A percentile compares a stretch with the other conserved stretches of the same genome.
These are phyloP conservation scores for Botrytis pseudocinerea DNA, from an alignment of 2,329 filamentous ascomycete species.

Conservation along the genomic window DNA sequence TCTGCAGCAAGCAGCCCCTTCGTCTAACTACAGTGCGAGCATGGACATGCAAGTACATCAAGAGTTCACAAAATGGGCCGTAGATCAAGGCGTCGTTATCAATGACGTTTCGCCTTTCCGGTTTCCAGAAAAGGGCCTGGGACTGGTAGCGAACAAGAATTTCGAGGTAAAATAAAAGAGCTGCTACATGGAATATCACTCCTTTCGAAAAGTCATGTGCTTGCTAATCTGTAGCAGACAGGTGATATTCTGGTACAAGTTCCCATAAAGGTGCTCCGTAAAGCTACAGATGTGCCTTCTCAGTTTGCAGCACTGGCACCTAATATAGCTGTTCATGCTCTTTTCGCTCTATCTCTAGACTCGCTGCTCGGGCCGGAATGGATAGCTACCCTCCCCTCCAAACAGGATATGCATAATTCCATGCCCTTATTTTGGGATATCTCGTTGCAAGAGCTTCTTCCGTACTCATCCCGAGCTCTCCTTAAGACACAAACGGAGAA, in stretches of 20 bases:
- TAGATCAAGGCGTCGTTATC: conserved; percentile 62
- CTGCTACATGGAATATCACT: not conserved
- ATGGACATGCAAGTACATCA: conserved; percentile 42
- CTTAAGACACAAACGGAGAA: conserved; percentile 57
- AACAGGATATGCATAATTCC: conserved; percentile 56
- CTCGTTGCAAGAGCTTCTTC: conserved; percentile 48
- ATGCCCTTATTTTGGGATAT: conserved; percentile 58
- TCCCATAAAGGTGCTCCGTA: conserved; percentile 15
- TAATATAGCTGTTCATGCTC: conserved; percentile 63
- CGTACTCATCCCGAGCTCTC: conserved; percentile 47
- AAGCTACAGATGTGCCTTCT: conserved; percentile 12
- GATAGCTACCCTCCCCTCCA: conserved; percentile 66
- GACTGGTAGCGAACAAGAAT: conserved; percentile 68
- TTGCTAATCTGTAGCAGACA: conserved; percentile 20
- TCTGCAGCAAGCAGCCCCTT: not conserved
- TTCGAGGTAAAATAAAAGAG: conserved; percentile 56
- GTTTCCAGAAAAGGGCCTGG: conserved; percentile 73
- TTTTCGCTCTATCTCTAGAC: conserved; percentile 68
- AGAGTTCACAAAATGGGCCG: conserved; percentile 68
- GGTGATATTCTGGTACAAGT: conserved; percentile 13
- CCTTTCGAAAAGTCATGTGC: not conserved
- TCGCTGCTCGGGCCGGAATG: conserved; percentile 54
- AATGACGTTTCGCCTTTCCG: conserved; percentile 65
- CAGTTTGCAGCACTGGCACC: conserved; percentile 1
- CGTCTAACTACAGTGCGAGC: not conserved